Evolutionary conservation across 768 basidiomycete species (phyloP), one percentile per base, ranked within the genome.

Genomic region (Xanthoconium purpureum): DNA sequence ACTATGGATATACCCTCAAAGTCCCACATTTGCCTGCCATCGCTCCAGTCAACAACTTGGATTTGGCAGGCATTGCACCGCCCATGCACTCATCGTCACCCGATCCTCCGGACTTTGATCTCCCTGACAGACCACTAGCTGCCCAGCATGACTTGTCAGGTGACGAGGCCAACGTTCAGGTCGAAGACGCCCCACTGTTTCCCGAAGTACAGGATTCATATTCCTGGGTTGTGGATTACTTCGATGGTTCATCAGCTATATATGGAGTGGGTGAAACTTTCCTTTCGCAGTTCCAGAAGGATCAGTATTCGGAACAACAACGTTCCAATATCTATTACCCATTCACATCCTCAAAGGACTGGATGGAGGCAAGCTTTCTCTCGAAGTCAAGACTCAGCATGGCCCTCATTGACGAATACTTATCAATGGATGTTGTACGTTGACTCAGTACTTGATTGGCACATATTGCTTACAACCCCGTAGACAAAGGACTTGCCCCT

Each of bases 301-400:
- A 56, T 44, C 18, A 29, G 37, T 40, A 50, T 18, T n/a, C 15
- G 20, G 44, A 37, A 18, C 6, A 18, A 5, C 12, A 32, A 20
- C 3, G 11, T 28, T 30, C 30, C 44, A 56, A 56, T 11, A n/a
- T 24, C 10, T 75, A 67, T 52, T 74, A 74, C 50, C 75, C 73
- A 29, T 76, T 75, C 52, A 52, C 62, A 8, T 51, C 24, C 24
- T 24, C 24, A 24, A 24, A 24, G 24, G 72, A 76, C 40, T 75
- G 73, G 72, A 63, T 72, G 58, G 29, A 71, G 2, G 71, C 63
- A 1, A 62, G 54, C 9, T 74, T 70, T 60, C 63, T 74, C 1
- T 32, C 63, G 17, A 61, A 44, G 11, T 69, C 65, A 6, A n/a
- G 50, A 11, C 47, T 75, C 40, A 74, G 70, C 42, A 70, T 73